A percentile compares a stretch with the other conserved stretches of the same genome.
These are phyloP conservation scores for Byssothecium circinans DNA, from an alignment of 2,329 filamentous ascomycete species.

Conservation along the genomic window DNA sequence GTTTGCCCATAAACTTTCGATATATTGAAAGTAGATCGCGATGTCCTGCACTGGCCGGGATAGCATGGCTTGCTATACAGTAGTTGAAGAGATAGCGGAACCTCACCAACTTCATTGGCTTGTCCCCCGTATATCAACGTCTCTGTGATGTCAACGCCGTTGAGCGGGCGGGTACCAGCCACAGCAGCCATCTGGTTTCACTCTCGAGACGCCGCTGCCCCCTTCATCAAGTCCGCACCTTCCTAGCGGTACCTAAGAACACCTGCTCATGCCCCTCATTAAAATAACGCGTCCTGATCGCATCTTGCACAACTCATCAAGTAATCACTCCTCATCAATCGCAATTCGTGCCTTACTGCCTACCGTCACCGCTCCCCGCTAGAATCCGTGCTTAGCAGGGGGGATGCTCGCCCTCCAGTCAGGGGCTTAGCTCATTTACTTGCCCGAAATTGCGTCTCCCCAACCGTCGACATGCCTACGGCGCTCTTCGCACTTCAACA, in stretches of 20 bases:
- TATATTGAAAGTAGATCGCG: background rate
- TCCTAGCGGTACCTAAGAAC: conserved; percentile 1
- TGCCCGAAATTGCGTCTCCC: conserved; percentile 34
- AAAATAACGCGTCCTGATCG: background rate
- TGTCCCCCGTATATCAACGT: background rate
- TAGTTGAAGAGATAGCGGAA: background rate
- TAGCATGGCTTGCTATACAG: background rate
- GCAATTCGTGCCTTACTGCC: conserved; percentile 1
- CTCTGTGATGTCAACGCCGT: conserved; percentile 32
- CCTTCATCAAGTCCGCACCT: conserved; percentile 7
- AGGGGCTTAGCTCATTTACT: conserved; percentile 30
- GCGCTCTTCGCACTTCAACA: conserved; percentile 29
- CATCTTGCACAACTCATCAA: conserved; percentile 1
- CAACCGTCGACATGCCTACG: conserved; percentile 29
- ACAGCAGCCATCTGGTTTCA: conserved; percentile 31
- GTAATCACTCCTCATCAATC: conserved; percentile 1
- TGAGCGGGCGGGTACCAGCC: conserved; percentile 27
- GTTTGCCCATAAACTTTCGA: background rate
- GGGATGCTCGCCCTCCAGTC: conserved; percentile 24
- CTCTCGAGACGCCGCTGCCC: conserved; percentile 16
- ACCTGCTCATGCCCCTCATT: background rate
- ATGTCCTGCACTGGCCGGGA: background rate
- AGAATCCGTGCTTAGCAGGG: conserved; percentile 8
- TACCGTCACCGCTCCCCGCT: conserved; percentile 2
- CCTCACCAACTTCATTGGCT: conserved; percentile 8